Evolutionary conservation across 805 yeast species (phyloP).

Genomic region (Ogataea paraovalis): DNA sequence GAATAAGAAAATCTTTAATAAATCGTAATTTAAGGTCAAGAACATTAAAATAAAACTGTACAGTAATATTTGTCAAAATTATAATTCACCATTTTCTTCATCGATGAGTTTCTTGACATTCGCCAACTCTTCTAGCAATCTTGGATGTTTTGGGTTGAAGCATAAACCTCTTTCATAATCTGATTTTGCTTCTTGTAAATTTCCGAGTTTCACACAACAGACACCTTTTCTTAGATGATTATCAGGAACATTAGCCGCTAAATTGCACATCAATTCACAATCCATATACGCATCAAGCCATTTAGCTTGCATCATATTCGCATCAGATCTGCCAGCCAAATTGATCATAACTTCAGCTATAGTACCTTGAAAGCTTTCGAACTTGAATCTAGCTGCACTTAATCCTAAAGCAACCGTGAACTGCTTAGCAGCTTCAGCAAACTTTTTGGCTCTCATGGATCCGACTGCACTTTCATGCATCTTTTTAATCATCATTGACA

Average conservation of each 20-base stretch:
- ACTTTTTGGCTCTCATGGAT: slow-evolving; percentile 51
- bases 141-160: slow-evolving; percentile 50
- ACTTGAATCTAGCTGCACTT: slow-evolving; percentile 63
- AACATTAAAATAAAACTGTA: neutral
- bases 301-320: slow-evolving; percentile 51
- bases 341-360: slow-evolving; percentile 64
- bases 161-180: slow-evolving; percentile 72
- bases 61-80: neutral
- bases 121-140: slow-evolving; percentile 45
- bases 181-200: slow-evolving; percentile 56
- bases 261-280: slow-evolving; percentile 58
- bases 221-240: slow-evolving; percentile 71
- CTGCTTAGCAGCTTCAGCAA: slow-evolving; percentile 59
- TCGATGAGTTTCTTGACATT: slow-evolving; percentile 44
- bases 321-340: slow-evolving; percentile 68
- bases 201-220: slow-evolving; percentile 57
- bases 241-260: slow-evolving; percentile 60
- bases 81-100: slow-evolving; percentile 55
- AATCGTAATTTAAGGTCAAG: neutral
- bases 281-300: slow-evolving; percentile 63
- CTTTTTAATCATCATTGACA: slow-evolving; percentile 57
- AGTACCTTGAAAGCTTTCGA: slow-evolving; percentile 70
- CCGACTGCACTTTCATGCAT: slow-evolving; percentile 61
- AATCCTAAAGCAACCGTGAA: slow-evolving; percentile 64
- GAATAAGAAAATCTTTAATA: neutral